phyloP scores from a whole-genome alignment of 192 early-diverging fungal genomes.

The Phycomyces nitens region DNA sequence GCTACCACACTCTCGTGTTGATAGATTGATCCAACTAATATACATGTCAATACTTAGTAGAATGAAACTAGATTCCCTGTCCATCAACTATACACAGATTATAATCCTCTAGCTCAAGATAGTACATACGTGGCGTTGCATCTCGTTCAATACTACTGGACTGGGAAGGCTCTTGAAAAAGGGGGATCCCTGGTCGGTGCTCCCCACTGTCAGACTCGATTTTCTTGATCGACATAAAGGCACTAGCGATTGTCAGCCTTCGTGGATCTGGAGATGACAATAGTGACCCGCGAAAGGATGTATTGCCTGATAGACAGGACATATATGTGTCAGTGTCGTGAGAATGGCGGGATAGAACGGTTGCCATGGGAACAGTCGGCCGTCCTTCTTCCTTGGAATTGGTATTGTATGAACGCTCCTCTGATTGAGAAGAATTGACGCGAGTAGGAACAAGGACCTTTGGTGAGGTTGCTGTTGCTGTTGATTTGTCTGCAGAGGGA shows the following conservation, averaged over 20 bases:
- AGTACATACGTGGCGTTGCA: conserved; percentile 2
- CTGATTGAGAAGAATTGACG: not conserved
- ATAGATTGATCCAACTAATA: not conserved
- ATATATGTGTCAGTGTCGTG: not conserved
- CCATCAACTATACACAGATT: not conserved
- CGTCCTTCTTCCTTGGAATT: not conserved
- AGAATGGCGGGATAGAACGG: not conserved
- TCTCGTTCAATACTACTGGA: not conserved
- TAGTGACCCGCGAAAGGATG: not conserved
- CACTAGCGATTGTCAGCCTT: conserved; percentile 3
- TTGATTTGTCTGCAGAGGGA: not conserved
- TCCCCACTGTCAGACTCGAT: not conserved
- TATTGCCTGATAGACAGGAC: not conserved
- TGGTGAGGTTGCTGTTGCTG: not conserved
- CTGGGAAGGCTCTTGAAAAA: not conserved
- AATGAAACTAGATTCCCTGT: not conserved
- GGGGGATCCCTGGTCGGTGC: not conserved
- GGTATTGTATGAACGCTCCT: not conserved
- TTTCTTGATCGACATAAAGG: conserved; percentile 1
- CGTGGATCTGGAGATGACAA: conserved; percentile 1
- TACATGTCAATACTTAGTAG: not conserved
- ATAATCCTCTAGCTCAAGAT: no score
- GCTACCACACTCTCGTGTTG: not conserved
- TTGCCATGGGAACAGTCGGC: not conserved
- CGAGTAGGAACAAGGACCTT: not conserved